These are phyloP conservation scores for Hypoxylon subgilvum DNA, from an alignment of 495 filamentous ascomycete genomes.

Conservation along the genomic window DNA sequence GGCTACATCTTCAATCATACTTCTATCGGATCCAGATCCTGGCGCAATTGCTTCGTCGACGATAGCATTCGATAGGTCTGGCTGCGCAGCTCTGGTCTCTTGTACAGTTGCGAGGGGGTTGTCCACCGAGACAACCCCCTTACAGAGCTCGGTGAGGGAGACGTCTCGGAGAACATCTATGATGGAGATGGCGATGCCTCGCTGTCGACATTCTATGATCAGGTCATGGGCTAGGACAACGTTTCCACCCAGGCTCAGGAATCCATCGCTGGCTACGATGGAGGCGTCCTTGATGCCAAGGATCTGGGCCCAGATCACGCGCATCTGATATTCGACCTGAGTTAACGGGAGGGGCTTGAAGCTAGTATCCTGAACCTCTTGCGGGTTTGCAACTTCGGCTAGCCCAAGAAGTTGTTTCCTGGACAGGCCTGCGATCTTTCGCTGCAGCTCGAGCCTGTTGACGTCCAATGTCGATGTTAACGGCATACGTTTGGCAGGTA, in stretches of 20 bases:
- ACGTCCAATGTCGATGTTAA: constrained; percentile 52
- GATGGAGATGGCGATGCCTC: constrained; percentile 46
- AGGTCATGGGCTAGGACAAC: constrained; percentile 49
- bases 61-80: not conserved
- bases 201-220: constrained; percentile 47
- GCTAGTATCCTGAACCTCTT: constrained; percentile 41
- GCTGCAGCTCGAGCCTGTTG: constrained; percentile 49
- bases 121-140: constrained; percentile 32
- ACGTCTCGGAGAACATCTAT: constrained; percentile 46
- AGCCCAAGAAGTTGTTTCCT: constrained; percentile 48
- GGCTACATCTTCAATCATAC: constrained; percentile 49
- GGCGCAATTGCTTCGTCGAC: constrained; percentile 42
- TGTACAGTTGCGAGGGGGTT: constrained; percentile 24
- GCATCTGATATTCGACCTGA: constrained; percentile 51
- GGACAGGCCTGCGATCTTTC: constrained; percentile 46
- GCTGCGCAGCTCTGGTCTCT: constrained; percentile 32
- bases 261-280: constrained; percentile 51
- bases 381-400: constrained; percentile 40
- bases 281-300: constrained; percentile 45
- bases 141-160: constrained; percentile 50
- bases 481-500: constrained; percentile 52
- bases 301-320: constrained; percentile 51
- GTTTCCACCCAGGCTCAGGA: constrained; percentile 54
- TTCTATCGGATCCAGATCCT: constrained; percentile 44
- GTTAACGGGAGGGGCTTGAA: constrained; percentile 53